Evolutionary conservation across 441 rosid species (phyloP).

Genomic region (Melastoma candidum): DNA sequence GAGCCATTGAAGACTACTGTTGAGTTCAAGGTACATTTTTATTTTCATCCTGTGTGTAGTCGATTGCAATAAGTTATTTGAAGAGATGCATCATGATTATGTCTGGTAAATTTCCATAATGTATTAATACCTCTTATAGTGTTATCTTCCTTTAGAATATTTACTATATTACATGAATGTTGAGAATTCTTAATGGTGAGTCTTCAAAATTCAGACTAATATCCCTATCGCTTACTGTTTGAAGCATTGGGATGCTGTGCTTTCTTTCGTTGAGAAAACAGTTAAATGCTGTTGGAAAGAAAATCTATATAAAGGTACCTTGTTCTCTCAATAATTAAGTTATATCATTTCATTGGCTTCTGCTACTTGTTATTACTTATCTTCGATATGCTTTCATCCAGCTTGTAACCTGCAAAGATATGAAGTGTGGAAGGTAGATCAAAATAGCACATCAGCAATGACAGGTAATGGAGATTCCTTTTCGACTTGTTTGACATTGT

Average conservation of each 20-base stretch:
- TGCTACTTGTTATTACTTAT: conserved; percentile 11
- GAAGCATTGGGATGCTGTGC: conserved; percentile 66
- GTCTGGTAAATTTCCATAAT: no score
- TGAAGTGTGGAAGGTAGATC: conserved; percentile 29
- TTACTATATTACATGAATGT: conserved; percentile 4
- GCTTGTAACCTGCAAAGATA: conserved; percentile 25
- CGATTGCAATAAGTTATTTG: not conserved
- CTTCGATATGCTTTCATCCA: conserved; percentile 19
- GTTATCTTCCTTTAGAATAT: no score
- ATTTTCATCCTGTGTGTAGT: not conserved
- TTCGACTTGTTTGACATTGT: not conserved
- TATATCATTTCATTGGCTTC: conserved; percentile 4
- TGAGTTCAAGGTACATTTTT: conserved; percentile 67
- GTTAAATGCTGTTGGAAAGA: conserved; percentile 58
- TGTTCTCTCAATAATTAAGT: conserved; percentile 11
- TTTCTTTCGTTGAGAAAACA: conserved; percentile 47
- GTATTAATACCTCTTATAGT: no score
- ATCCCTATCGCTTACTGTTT: conserved; percentile 1
- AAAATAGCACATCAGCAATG: conserved; percentile 14
- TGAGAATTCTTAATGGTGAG: conserved; percentile 1
- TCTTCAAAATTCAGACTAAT: not conserved
- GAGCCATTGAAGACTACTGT: conserved; percentile 71
- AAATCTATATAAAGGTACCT: conserved; percentile 36
- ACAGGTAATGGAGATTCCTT: conserved; percentile 22
- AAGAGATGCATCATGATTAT: no score